These are phyloP conservation scores for Cucurbita moschata DNA, from an alignment of 306 rosid genomes.

Conservation along the genomic window DNA sequence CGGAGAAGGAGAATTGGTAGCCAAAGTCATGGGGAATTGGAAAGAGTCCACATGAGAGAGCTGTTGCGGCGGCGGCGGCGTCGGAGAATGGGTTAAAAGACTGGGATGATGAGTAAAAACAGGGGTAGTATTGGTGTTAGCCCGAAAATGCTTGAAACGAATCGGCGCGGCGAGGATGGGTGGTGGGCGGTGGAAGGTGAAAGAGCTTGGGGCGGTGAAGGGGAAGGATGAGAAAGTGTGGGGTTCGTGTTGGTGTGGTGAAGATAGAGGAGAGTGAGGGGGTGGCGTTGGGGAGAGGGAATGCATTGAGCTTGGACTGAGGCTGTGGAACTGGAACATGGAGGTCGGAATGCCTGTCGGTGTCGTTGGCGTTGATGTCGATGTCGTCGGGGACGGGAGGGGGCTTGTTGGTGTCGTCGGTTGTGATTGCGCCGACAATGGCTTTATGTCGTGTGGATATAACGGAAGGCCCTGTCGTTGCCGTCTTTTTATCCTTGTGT, in stretches of 20 bases:
- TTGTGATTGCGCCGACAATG: neutral
- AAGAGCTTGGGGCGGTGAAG: conserved; percentile 15
- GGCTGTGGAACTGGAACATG: conserved; percentile 12
- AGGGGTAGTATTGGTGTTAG: neutral
- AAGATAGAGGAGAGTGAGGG: conserved; percentile 33
- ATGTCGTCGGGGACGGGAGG: neutral
- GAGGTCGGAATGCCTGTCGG: conserved; percentile 17
- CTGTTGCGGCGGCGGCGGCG: neutral
- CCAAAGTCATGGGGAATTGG: conserved; percentile 27
- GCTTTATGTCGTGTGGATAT: conserved; percentile 33
- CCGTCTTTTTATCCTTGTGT: conserved; percentile 67
- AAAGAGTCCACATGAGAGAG: conserved; percentile 21
- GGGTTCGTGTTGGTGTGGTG: conserved; percentile 23
- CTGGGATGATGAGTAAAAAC: conserved; percentile 9
- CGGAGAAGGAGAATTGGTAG: neutral
- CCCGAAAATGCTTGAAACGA: conserved; percentile 32
- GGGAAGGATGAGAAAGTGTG: conserved; percentile 10
- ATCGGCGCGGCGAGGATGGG: conserved; percentile 31
- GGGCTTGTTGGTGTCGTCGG: conserved; percentile 10
- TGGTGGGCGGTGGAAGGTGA: conserved; percentile 49
- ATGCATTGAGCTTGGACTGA: neutral
- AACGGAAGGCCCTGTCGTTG: conserved; percentile 68
- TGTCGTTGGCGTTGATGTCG: conserved; percentile 8
- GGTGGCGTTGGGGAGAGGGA: conserved; percentile 19
- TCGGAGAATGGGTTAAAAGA: neutral